phyloP scores from a whole-genome alignment of 495 filamentous ascomycete species.

The Aspergillus diversus region DNA sequence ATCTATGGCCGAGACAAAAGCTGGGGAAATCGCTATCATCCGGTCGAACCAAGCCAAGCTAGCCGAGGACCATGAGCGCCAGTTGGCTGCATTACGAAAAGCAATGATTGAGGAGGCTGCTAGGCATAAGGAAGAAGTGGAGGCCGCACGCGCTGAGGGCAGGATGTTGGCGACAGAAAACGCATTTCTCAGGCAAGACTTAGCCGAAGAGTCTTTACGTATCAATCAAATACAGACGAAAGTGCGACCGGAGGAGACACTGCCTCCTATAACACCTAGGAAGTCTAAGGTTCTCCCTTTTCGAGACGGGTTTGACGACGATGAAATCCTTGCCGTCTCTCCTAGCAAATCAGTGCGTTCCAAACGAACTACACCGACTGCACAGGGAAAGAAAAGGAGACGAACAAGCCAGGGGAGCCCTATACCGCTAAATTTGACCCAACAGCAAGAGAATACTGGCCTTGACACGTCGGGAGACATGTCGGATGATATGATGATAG shows the following conservation, averaged over 20 bases:
- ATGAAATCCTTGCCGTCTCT: slow-evolving; percentile 63
- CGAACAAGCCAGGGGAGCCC: slow-evolving; percentile 58
- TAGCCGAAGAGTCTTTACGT: slow-evolving; percentile 59
- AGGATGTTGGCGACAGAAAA: slow-evolving; percentile 67
- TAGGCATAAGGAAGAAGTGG: slow-evolving; percentile 59
- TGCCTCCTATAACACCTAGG: slow-evolving; percentile 58
- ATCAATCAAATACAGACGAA: slow-evolving; percentile 51
- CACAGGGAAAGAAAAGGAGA: slow-evolving; percentile 65
- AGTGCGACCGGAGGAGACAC: slow-evolving; percentile 39
- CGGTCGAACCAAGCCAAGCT: slow-evolving; percentile 63
- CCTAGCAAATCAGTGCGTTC: slow-evolving; percentile 58
- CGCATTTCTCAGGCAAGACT: slow-evolving; percentile 66
- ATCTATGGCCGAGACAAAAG: slow-evolving; percentile 53
- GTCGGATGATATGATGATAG: slow-evolving; percentile 27
- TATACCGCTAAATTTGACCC: slow-evolving; percentile 53
- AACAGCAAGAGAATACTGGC: slow-evolving; percentile 37
- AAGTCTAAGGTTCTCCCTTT: slow-evolving; percentile 58
- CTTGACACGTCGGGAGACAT: slow-evolving; percentile 28
- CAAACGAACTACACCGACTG: slow-evolving; percentile 61
- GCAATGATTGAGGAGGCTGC: slow-evolving; percentile 57
- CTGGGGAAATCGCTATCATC: slow-evolving; percentile 70
- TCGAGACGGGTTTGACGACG: slow-evolving; percentile 75
- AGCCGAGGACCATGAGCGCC: slow-evolving; percentile 58
- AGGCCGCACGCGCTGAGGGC: slow-evolving; percentile 56
- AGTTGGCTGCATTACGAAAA: slow-evolving; percentile 55